A percentile compares a stretch with the other conserved stretches of the same genome.
Evolutionary conservation across 305 asterid genomes (phyloP).

Genomic region (Fraxinus albicans): DNA sequence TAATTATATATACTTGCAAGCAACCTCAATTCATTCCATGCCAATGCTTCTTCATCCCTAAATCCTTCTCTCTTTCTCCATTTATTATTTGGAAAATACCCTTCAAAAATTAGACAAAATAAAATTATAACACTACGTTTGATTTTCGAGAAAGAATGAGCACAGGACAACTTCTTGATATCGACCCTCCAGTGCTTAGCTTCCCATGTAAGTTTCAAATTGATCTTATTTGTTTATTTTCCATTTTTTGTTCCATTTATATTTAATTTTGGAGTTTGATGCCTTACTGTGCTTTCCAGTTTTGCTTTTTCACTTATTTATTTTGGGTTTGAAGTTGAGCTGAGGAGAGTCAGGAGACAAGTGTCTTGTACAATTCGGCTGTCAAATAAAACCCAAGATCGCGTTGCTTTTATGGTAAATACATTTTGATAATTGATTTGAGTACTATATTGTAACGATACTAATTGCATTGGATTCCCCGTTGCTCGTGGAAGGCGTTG

Average conservation of each 20-base stretch:
- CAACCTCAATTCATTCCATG: background rate
- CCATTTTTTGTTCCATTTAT: too few species aligned
- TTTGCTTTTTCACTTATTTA: background rate
- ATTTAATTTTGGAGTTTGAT: too few species aligned
- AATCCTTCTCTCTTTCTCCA: background rate
- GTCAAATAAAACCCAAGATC: constrained; percentile 31
- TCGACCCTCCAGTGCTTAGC: constrained; percentile 22
- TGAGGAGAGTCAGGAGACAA: constrained; percentile 38
- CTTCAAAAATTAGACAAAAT: background rate
- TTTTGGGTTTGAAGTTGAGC: constrained; percentile 38
- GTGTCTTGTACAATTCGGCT: constrained; percentile 36
- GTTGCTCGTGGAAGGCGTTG: background rate
- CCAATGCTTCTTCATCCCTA: background rate
- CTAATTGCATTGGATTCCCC: background rate
- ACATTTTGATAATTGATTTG: background rate
- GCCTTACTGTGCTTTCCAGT: background rate
- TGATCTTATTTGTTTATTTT: too few species aligned
- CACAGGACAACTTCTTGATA: constrained; percentile 12
- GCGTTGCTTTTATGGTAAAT: constrained; percentile 47
- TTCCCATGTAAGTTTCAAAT: constrained; percentile 25
- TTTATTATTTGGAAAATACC: background rate
- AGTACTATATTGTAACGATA: background rate
- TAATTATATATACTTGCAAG: background rate
- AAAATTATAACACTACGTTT: background rate
- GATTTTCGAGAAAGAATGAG: background rate